Evolutionary conservation across 345 rosid genomes (phyloP).

Genomic region (Turritis glabra): DNA sequence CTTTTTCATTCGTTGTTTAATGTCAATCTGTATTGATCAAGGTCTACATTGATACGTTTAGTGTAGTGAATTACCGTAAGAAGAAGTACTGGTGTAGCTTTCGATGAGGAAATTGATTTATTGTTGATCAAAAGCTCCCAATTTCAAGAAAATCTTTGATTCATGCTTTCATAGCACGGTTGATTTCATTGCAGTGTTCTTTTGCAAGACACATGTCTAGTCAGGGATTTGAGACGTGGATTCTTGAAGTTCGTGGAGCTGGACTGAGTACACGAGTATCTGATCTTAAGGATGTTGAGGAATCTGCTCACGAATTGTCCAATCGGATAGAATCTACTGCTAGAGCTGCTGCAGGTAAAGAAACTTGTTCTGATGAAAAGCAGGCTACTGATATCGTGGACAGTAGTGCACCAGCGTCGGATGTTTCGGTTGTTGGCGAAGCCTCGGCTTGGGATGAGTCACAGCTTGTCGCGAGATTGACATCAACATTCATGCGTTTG

Average conservation of each 20-base stretch:
- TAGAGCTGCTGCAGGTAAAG: slow-evolving; percentile 46
- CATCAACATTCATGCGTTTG: slow-evolving; percentile 77
- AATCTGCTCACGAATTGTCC: slow-evolving; percentile 51
- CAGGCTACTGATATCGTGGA: slow-evolving; percentile 33
- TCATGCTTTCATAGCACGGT: not conserved
- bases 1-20: not conserved
- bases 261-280: slow-evolving; percentile 76
- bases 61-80: too few relatives aligned
- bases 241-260: slow-evolving; percentile 95
- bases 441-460: slow-evolving; percentile 79
- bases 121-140: not conserved
- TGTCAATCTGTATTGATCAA: not conserved
- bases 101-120: not conserved
- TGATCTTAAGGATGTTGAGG: slow-evolving; percentile 54
- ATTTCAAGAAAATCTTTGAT: not conserved
- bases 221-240: slow-evolving; percentile 97
- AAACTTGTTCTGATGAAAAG: slow-evolving; percentile 38
- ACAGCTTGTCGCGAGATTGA: slow-evolving; percentile 55
- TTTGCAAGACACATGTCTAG: slow-evolving; percentile 84
- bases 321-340: slow-evolving; percentile 62
- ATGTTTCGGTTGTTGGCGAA: slow-evolving; percentile 45
- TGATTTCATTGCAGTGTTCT: slow-evolving; percentile 60
- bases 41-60: not conserved
- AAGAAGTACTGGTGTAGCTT: not conserved
- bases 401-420: slow-evolving; percentile 34